Evolutionary conservation across 257 asterid genomes (phyloP).

Genomic region (Buddleja alternifolia): DNA sequence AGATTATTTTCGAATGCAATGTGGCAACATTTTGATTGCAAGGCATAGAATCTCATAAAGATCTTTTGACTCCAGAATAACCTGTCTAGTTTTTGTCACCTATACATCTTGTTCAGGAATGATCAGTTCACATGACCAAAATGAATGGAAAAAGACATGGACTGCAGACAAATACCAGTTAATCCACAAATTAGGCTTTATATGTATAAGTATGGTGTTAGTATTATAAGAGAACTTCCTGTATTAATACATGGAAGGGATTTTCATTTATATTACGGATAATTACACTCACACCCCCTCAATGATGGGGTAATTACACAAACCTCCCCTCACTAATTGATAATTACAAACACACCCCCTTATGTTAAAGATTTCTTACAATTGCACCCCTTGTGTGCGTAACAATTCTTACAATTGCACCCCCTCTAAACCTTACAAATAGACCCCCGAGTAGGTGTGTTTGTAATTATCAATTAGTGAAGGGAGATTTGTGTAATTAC

Average conservation of each 20-base stretch:
- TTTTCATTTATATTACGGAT: not conserved
- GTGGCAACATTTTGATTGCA: slow-evolving; percentile 1
- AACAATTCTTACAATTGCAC: too few relatives aligned
- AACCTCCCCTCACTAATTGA: too few relatives aligned
- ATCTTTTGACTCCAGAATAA: not conserved
- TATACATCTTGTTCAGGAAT: slow-evolving; percentile 13
- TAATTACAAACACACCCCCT: too few relatives aligned
- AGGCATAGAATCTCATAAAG: not conserved
- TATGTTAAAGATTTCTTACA: too few relatives aligned
- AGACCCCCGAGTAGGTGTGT: too few relatives aligned
- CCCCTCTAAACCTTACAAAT: too few relatives aligned
- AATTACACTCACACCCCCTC: too few relatives aligned
- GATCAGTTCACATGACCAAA: slow-evolving; percentile 19
- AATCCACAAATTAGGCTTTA: slow-evolving; percentile 7
- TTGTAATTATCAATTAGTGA: too few relatives aligned
- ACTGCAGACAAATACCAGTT: slow-evolving; percentile 8
- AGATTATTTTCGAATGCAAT: slow-evolving; percentile 12
- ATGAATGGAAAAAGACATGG: not conserved
- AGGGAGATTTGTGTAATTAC: too few relatives aligned
- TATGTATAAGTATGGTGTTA: not conserved
- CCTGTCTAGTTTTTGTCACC: not conserved
- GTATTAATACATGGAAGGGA: slow-evolving; percentile 1
- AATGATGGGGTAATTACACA: too few relatives aligned
- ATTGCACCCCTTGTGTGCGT: too few relatives aligned
- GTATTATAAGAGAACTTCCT: slow-evolving; percentile 14